phyloP scores from a whole-genome alignment of 306 rosid genomes.

The Leucaena leucocephala region DNA sequence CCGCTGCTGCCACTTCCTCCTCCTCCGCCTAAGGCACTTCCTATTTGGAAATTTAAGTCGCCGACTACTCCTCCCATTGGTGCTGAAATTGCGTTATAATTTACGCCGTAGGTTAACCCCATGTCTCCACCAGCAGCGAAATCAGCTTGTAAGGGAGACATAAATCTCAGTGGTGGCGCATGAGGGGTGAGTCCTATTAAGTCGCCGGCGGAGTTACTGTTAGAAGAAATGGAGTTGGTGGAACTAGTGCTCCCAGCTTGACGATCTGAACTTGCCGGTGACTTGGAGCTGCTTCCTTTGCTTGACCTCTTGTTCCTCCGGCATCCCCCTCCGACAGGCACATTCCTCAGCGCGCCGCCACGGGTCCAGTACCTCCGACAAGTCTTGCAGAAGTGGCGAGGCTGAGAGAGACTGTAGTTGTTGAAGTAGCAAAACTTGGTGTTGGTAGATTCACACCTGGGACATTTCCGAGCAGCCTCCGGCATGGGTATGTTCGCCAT shows the following conservation, averaged over 20 bases:
- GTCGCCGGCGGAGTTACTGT: conserved; percentile 33
- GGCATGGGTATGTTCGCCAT: conserved; percentile 85
- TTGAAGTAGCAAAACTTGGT: conserved; percentile 91
- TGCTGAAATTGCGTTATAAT: conserved; percentile 44
- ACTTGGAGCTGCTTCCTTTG: conserved; percentile 61
- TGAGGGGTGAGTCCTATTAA: conserved; percentile 40
- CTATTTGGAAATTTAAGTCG: conserved; percentile 69
- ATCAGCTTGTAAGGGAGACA: conserved; percentile 48
- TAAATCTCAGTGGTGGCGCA: conserved; percentile 53
- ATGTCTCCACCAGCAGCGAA: conserved; percentile 42
- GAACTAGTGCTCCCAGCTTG: conserved; percentile 59
- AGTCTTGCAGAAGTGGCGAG: conserved; percentile 82
- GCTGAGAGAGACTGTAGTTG: conserved; percentile 86
- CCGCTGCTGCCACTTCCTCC: background rate
- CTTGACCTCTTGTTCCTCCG: conserved; percentile 74
- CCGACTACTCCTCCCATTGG: conserved; percentile 57
- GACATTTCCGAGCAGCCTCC: conserved; percentile 69
- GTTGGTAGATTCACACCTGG: conserved; percentile 80
- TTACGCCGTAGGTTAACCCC: conserved; percentile 59
- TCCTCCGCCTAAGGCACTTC: conserved; percentile 41
- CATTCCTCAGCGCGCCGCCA: conserved; percentile 83
- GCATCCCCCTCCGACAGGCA: conserved; percentile 88
- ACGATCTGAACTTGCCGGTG: conserved; percentile 63
- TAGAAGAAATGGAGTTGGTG: conserved; percentile 43
- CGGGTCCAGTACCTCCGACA: conserved; percentile 95